Base-by-base conservation (phyloP, 805 yeast genomes). In the Starmerella davenportii region DNA sequence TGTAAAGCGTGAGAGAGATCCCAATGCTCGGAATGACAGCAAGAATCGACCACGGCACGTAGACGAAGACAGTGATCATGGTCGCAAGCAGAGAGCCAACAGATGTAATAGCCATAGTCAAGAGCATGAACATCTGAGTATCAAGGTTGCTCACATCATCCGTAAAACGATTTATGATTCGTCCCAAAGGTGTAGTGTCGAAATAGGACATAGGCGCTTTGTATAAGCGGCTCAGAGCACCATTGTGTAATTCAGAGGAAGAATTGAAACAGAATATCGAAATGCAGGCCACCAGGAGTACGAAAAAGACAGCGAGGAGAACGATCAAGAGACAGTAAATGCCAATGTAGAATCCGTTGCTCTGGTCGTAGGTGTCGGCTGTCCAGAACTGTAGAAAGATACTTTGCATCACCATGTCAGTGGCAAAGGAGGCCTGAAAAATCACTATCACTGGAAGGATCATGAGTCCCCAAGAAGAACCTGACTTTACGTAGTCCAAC, bases 121-220 rank as follows among this genome's bases (percentile, higher is more conserved):
- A 46, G 50, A 76, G 79, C 52, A 78, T 82, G 40, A 72, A 68
- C 42, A 81, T 60, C 56, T 78, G 87, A 53, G 79, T 80, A 52
- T 82, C 93, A 55, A 80, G 60, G 4, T 74, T 74, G 54, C 82
- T 93, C 0, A 90, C 77, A 56, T 82, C 94, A 50, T 80, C 80
- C 2, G 93, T 80, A 55, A 81, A 82, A 47, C 93, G 64, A 58
- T 81, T 82, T 54, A 84, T 62, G 42, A 82, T 74, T 47, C 94
- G 66, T 1, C 95, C 94, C 64, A 79, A 67, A 15, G 95, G 95
- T 0, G 92, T 79, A 9, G 81, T 72, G 52, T 84, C 94, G 59
- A 81, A 66, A 54, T 71, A 84, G 1, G 74, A 59, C 85, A 80
- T 79, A 35, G 93, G 93, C 2, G 90, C 74, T 43, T 74, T 74